Base-by-base conservation (phyloP, 1,284 basidiomycete genomes). In the Pseudozyma sp. region DNA sequence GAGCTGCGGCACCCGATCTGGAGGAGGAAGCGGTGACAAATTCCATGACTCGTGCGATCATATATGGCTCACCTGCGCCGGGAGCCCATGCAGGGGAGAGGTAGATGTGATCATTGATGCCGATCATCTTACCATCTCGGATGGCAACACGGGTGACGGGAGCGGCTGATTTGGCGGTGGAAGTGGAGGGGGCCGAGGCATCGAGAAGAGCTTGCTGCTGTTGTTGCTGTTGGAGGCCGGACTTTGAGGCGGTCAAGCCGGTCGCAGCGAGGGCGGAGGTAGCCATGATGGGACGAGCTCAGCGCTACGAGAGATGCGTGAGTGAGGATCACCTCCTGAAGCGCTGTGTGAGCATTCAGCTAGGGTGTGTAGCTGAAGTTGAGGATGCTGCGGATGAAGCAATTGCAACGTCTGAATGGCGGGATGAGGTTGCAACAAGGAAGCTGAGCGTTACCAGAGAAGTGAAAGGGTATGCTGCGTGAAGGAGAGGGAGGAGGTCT, bases 41-140 rank as follows among this genome's bases (percentile, higher is more conserved):
- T 86, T 96, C 93, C 92, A 97, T 97, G 86, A 97, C 94, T 74
- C 95, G 91, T 52, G 92, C 95, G 53, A 97, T 91, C 52, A 92
- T 93, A 86, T 97, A 97, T 45, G 93, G 86, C 47, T 83, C 92
- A 83, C 94, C 93, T 82, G 95, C 93, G 62, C 95, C 90, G 60
- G 92, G 89, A 54, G 92, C 89, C 94, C 94, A 97, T 71, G 90
- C 91, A 14, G 93, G 92, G 36, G 94, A 94, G 86, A 94, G 93
- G 86, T 97, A 97, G 82, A 97, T 94, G 87, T 97, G 93, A 86
- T 97, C 95, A 66, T 84, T 84, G 57, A 83, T 74, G 53, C 75
- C 69, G 36, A 84, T 74, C 52, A 65, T 70, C 62, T 80, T 77
- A 34, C 76, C 73, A 47, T 80, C 72, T 19, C 76, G 56, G 49